Conservation (phyloP, 768 basidiomycete genomes). For the Macrolepiota albuminosa region DNA sequence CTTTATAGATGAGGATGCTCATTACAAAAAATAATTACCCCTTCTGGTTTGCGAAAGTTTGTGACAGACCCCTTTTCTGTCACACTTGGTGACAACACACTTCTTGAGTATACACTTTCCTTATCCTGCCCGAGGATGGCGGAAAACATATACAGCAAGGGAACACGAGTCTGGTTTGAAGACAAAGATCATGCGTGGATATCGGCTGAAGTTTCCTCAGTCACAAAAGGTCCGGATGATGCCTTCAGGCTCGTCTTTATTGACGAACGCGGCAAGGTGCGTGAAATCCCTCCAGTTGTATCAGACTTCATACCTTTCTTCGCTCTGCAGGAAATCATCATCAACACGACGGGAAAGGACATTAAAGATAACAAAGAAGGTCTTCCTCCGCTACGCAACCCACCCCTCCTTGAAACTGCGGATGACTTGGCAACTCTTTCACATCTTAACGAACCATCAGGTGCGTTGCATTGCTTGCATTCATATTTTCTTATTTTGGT, state of each 20-base stretch:
- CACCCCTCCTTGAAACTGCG: conserved; percentile 91
- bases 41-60: neutral
- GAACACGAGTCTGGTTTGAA: conserved; percentile 88
- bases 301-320: conserved; percentile 6
- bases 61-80: neutral
- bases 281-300: conserved; percentile 16
- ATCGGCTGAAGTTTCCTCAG: conserved; percentile 75
- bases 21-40: too few relatives aligned
- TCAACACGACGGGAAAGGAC: conserved; percentile 75
- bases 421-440: conserved; percentile 98
- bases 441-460: conserved; percentile 96
- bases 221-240: conserved; percentile 63
- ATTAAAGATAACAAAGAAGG: conserved; percentile 76
- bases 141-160: conserved; percentile 89
- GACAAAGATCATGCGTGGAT: conserved; percentile 96
- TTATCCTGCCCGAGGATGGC: conserved; percentile 48
- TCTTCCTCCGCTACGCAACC: conserved; percentile 93
- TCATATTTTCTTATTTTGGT: neutral
- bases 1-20: too few relatives aligned
- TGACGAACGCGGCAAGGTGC: conserved; percentile 90
- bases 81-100: neutral
- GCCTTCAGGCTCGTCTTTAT: conserved; percentile 78
- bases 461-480: conserved; percentile 35
- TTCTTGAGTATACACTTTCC: neutral
- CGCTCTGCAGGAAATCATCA: conserved; percentile 58